Evolutionary conservation across 2,329 filamentous ascomycete species (phyloP), one percentile per base, ranked within the genome.

Genomic region (Arthrobotrys entomopaga): DNA sequence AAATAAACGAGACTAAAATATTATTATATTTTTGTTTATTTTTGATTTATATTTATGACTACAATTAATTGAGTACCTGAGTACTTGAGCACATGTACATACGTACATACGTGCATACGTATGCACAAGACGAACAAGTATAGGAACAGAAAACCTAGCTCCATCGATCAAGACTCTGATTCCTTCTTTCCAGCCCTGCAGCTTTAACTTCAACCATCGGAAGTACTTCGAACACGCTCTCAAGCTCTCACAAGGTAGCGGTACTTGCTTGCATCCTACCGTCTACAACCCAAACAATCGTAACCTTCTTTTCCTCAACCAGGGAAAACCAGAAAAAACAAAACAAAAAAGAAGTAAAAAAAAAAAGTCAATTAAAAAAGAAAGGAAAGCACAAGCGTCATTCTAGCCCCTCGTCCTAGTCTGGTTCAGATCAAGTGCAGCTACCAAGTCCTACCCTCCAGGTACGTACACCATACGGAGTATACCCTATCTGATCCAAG

Each of bases 341-440:
- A 29, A 15, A 34, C 16, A 20, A 50, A 8, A 38, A 49, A 61
- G 49, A 38, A 61, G 42, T 40, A 50, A 61, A 29, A 50, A 50
- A 61, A 29, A 34, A 34, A 2, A 10, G 7, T 34, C 6, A 34
- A 34, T 7, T 46, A 46, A 52, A 34, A 52, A 54, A 38, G 42
- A 50, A 48, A 29, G 19, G 22, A 29, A 49, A 34, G 19, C 43
- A 34, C 49, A 54, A 65, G 63, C 63, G 63, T 65, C 63, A 65
- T 57, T 58, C 22, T 22, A 24, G 26, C 50, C 63, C 53, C 63
- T 50, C 63, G 26, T 52, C 42, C 63, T 38, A 50, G 60, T 65
- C 60, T 49, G 56, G 60, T 40, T 46, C 38, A 48, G 22, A 56
- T 65, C 60, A 65, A 49, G 60, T 65, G 60, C 50, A 38, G 52